Base-by-base conservation (phyloP, 2,329 filamentous ascomycete genomes). In the Trichothecium sympodiale region DNA sequence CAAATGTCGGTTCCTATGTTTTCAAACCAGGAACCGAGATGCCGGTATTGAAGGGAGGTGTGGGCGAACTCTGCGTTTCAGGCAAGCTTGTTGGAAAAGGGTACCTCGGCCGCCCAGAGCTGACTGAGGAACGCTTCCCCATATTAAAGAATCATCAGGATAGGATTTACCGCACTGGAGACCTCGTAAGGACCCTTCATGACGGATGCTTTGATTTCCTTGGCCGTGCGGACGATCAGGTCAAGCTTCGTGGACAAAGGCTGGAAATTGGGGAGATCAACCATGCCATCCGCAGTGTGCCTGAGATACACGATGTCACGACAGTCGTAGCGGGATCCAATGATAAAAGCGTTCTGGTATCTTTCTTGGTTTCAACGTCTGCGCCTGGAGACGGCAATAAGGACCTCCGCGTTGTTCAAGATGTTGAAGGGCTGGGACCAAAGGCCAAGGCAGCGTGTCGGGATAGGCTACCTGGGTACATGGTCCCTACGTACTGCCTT, bases 231-330 rank as follows among this genome's bases (percentile, higher is more conserved):
- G 89, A 96, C 51, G 86, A 94, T 37, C 88, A 96, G 56, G 80
- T 94, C 42, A 96, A 96, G 54, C 69, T 95, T 3, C 77, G 89
- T 9, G 88, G 88, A 0, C 88, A 95, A 53, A 71, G 88, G 12
- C 69, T 96, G 1, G 89, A 96, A 50, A 81, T 94, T 41, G 83
- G 81, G 1, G 88, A 96, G 60, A 94, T 95, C 55, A 91, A 94
- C 46, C 79, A 88, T 33, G 74, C 82, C 8, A 85, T 94, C 46
- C 77, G 76, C 32, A 71, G 72, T 0, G 66, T 74, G 0, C 42
- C 55, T 0, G 61, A 61, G 1, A 59, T 91, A 8, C 63, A 70
- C 12, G 84, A 94, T 45, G 77, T 84, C 0, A 77, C 77, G 3
- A 93, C 87, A 0, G 61, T 93, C 12, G 83, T 95, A 1, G 57